phyloP scores from a whole-genome alignment of 305 asterid genomes.

The Euphrasia arctica region DNA sequence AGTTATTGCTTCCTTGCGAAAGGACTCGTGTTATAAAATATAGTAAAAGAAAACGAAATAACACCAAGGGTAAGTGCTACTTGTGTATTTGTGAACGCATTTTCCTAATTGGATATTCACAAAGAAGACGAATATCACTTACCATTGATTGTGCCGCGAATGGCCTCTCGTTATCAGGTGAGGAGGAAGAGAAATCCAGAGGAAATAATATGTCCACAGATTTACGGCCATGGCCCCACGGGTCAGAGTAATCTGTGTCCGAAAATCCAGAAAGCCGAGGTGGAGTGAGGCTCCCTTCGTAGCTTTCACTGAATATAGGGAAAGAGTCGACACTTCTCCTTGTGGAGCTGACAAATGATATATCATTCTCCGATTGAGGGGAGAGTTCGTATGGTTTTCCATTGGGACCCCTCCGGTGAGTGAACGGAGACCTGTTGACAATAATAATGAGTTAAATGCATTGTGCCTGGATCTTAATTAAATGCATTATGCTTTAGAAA shows the following conservation, averaged over 20 bases:
- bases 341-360: conserved; percentile 68
- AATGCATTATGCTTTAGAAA: conserved; percentile 15
- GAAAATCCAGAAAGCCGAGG: conserved; percentile 78
- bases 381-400: conserved; percentile 74
- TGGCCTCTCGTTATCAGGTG: conserved; percentile 47
- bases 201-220: conserved; percentile 57
- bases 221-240: conserved; percentile 51
- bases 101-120: too few relatives aligned
- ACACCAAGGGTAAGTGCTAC: too few relatives aligned
- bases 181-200: conserved; percentile 41
- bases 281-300: conserved; percentile 54
- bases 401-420: conserved; percentile 63
- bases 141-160: conserved; percentile 45
- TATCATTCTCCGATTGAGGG: conserved; percentile 59
- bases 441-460: conserved; percentile 3
- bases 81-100: neutral
- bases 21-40: too few relatives aligned
- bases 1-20: too few relatives aligned
- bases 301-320: conserved; percentile 51
- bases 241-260: conserved; percentile 57
- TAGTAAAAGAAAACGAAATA: too few relatives aligned
- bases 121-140: neutral
- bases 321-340: conserved; percentile 69
- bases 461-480: neutral
- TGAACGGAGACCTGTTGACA: conserved; percentile 74